Evolutionary conservation across 495 filamentous ascomycete species (phyloP), one percentile per base, ranked within the genome.

Genomic region (Neurospora sp.): DNA sequence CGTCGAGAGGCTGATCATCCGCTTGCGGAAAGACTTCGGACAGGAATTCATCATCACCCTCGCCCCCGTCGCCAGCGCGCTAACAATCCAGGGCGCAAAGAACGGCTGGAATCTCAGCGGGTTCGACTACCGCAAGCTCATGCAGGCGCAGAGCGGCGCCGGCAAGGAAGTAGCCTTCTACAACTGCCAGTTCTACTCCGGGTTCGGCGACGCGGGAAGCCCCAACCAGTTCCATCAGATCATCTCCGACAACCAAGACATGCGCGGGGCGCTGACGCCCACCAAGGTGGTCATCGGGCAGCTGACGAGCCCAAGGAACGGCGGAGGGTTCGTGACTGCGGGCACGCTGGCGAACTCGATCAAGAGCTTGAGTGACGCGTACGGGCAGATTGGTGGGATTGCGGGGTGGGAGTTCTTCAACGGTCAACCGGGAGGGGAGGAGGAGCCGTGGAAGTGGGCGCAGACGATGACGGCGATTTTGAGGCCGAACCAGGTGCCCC

Each of bases 401-500:
- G 92, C 92, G 89, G 92, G 93, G 4, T 96, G 93, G 93, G 93
- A 95, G 79, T 96, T 93, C 76, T 95, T 91, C 78, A 94, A 94
- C 81, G 85, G 87, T 2, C 76, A 85, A 59, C 90, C 90, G 0
- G 90, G 89, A 9, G 89, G 83, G 14, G 79, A 78, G 39, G 81
- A 79, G 69, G 81, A 83, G 62, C 91, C 92, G n/a, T 93, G 90
- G 91, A 83, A 87, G 77, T 93, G 92, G 92, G 90, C 88, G 3
- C 83, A 88, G 69, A 77, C 79, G 54, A 90, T 93, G 86, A 85
- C 81, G 80, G 84, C 81, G 77, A 85, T 77, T 74, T 83, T 91
- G 82, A 81, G 76, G 46, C 77, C 75, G 3, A 31, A 70, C 0
- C n/a, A 44, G 41, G 79, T 79, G 18, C 74, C 75, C 7, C 16